Evolutionary conservation across 2,329 filamentous ascomycete genomes (phyloP).

Genomic region (Triangularia verruculosa): DNA sequence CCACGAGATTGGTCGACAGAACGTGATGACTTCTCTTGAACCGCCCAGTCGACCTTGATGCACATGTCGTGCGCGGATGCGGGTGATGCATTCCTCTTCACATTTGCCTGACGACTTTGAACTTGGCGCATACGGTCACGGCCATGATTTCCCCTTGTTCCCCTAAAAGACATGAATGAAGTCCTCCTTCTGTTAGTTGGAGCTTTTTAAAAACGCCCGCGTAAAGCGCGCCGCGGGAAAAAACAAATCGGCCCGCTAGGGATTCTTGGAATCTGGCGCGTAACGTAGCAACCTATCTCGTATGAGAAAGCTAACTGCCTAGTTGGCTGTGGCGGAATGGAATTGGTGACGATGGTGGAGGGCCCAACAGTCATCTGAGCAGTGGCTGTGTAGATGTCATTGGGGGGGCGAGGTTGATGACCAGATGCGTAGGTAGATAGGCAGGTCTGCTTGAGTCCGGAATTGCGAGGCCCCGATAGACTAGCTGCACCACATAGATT

Average conservation of each 20-base stretch:
- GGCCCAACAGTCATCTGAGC: neutral
- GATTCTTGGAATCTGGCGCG: neutral
- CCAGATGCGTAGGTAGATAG: too few relatives aligned
- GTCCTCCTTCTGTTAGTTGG: neutral
- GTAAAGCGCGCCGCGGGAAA: neutral
- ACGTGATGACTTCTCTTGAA: neutral
- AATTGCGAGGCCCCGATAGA: neutral
- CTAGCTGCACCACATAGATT: neutral
- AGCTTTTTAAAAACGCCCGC: neutral
- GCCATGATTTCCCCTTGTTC: neutral
- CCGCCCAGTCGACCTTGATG: neutral
- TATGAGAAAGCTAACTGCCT: neutral
- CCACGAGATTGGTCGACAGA: neutral
- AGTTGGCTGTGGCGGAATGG: neutral
- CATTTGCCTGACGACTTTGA: neutral
- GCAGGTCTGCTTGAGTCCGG: too few relatives aligned
- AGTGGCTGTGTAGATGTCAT: neutral
- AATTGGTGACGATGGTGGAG: neutral
- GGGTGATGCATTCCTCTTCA: neutral
- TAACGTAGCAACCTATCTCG: neutral
- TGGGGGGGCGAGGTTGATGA: neutral
- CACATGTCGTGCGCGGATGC: neutral
- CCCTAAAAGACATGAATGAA: too few relatives aligned
- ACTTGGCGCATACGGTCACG: neutral
- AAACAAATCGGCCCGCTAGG: neutral